Evolutionary conservation across 208 protist genomes (phyloP).

Genomic region (Balamuthia mandrillaris): DNA sequence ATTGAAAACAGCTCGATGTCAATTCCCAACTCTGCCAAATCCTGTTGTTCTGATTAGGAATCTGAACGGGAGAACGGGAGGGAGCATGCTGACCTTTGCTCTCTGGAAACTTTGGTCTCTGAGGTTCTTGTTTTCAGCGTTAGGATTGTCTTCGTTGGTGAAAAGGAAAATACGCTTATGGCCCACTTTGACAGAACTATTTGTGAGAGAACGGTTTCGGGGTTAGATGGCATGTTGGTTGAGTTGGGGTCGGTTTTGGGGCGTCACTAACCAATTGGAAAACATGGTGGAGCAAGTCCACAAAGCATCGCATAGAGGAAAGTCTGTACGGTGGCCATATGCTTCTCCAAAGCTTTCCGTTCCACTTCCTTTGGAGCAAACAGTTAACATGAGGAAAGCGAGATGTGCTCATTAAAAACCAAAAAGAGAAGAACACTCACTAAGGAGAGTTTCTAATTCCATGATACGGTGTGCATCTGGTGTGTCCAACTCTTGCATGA

Average conservation of each 20-base stretch:
- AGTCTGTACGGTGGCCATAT: slow-evolving; percentile 36
- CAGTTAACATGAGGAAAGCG: too few relatives aligned
- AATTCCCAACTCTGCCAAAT: slow-evolving; percentile 60
- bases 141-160: slow-evolving; percentile 63
- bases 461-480: slow-evolving; percentile 59
- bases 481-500: slow-evolving; percentile 57
- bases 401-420: too few relatives aligned
- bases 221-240: too few relatives aligned
- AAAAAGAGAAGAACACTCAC: background rate
- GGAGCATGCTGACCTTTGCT: background rate
- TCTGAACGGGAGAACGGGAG: background rate
- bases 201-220: too few relatives aligned
- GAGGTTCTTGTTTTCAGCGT: slow-evolving; percentile 31
- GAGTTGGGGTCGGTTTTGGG: background rate
- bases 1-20: slow-evolving; percentile 65
- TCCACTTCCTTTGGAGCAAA: background rate
- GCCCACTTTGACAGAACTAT: slow-evolving; percentile 41
- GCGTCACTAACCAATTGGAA: slow-evolving; percentile 35
- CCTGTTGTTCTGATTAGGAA: background rate
- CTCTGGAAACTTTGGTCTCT: background rate
- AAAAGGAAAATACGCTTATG: slow-evolving; percentile 62
- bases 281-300: slow-evolving; percentile 68
- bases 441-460: slow-evolving; percentile 47
- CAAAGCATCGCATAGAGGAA: slow-evolving; percentile 58
- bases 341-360: background rate